A percentile compares a stretch with the other conserved stretches of the same genome.
phyloP scores from a whole-genome alignment of 371 early-diverging fungal genomes.

The Globomyces sp. region DNA sequence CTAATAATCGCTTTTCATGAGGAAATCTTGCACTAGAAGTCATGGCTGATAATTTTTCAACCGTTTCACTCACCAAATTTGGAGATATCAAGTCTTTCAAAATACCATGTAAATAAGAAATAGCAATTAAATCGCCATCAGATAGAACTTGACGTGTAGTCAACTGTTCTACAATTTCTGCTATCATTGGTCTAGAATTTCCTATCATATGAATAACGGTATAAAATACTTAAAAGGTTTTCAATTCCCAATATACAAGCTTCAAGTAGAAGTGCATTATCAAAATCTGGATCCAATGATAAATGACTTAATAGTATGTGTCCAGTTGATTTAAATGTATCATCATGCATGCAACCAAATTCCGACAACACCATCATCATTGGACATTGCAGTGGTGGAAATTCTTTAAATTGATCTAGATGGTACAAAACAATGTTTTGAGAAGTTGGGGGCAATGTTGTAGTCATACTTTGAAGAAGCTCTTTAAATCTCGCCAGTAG shows the following conservation, averaged over 20 bases:
- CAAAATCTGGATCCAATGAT: conserved; percentile 39
- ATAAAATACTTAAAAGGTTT: conserved; percentile 40
- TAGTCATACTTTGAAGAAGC: conserved; percentile 34
- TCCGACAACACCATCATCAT: conserved; percentile 49
- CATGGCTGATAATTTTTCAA: background rate
- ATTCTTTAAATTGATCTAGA: conserved; percentile 26
- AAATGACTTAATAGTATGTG: conserved; percentile 36
- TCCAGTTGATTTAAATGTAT: conserved; percentile 28
- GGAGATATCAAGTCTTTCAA: conserved; percentile 15
- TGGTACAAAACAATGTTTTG: conserved; percentile 43
- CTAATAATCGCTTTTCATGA: conserved; percentile 13
- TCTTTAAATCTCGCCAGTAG: conserved; percentile 41
- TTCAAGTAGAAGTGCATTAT: conserved; percentile 37
- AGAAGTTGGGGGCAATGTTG: conserved; percentile 29
- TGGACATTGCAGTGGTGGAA: conserved; percentile 27
- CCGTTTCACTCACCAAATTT: background rate
- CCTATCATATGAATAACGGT: background rate
- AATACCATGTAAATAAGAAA: conserved; percentile 40
- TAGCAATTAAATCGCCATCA: conserved; percentile 50
- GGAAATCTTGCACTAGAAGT: background rate
- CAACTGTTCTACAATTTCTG: conserved; percentile 34
- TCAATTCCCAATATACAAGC: conserved; percentile 44
- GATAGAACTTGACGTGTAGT: conserved; percentile 30
- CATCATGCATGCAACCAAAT: conserved; percentile 43
- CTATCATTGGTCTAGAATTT: conserved; percentile 14